Conservation (phyloP, 169 alveolate genomes). For the Amoebophrya sp. region DNA sequence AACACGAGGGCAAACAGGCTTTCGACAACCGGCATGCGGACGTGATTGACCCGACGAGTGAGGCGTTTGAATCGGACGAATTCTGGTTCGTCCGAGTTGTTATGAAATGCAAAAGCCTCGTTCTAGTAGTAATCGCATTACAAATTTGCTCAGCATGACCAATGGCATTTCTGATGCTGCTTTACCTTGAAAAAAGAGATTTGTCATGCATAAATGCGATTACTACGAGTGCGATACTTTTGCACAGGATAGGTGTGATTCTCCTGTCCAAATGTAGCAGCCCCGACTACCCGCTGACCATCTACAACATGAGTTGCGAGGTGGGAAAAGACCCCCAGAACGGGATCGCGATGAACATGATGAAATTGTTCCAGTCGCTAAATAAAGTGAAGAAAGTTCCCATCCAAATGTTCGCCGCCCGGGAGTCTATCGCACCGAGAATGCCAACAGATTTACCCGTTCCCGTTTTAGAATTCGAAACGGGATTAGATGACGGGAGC, state of each 20-base stretch:
- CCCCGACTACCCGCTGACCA: constrained; percentile 1
- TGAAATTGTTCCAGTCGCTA: background rate
- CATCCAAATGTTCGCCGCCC: background rate
- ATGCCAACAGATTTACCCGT: background rate
- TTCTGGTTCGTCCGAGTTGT: background rate
- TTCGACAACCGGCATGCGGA: too few relatives aligned
- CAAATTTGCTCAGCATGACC: too few relatives aligned
- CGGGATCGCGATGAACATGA: background rate
- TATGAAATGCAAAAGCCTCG: too few relatives aligned
- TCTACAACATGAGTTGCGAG: constrained; percentile 8
- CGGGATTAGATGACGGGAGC: background rate
- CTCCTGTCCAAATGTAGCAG: background rate
- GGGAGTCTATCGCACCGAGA: background rate
- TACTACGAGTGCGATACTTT: too few relatives aligned
- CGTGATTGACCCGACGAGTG: too few relatives aligned
- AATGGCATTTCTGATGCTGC: too few relatives aligned
- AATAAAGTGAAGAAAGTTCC: background rate
- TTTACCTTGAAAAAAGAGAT: too few relatives aligned
- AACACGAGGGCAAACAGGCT: too few relatives aligned
- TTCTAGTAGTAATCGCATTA: too few relatives aligned
- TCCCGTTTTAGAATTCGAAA: background rate
- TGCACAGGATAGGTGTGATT: too few relatives aligned
- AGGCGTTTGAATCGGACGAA: background rate
- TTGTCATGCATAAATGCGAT: too few relatives aligned
- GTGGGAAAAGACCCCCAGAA: background rate